These are phyloP conservation scores for Pulveroboletus sp. DNA, from an alignment of 768 basidiomycete genomes.

Conservation along the genomic window DNA sequence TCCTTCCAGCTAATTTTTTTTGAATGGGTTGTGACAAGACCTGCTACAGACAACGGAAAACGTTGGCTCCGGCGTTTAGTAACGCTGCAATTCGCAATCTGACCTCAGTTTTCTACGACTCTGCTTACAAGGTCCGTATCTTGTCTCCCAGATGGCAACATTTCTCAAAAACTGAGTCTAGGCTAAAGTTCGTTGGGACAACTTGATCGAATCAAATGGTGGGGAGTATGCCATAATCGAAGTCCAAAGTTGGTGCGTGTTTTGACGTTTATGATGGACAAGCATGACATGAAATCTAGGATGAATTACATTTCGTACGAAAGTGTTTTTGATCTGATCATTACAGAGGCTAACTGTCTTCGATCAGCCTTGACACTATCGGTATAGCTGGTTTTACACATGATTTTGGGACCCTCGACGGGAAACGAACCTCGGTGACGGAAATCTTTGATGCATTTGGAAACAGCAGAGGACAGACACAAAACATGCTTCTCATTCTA, in stretches of 20 bases:
- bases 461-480: conserved; percentile 6
- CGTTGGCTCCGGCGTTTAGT: conserved; percentile 40
- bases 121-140: conserved; percentile 40
- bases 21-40: not conserved
- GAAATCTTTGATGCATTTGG: conserved; percentile 25
- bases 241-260: too few relatives aligned
- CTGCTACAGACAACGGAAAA: conserved; percentile 32
- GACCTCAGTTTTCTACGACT: conserved; percentile 39
- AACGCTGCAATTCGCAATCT: conserved; percentile 38
- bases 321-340: too few relatives aligned
- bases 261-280: too few relatives aligned
- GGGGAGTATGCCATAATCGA: too few relatives aligned
- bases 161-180: too few relatives aligned
- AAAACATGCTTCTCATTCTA: conserved; percentile 14
- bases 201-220: too few relatives aligned
- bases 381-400: conserved; percentile 46
- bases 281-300: too few relatives aligned
- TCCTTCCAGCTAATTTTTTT: too few relatives aligned
- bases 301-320: too few relatives aligned
- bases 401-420: conserved; percentile 29
- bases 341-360: too few relatives aligned
- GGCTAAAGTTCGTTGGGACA: too few relatives aligned
- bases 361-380: conserved; percentile 37
- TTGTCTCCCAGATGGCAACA: too few relatives aligned
- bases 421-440: conserved; percentile 28